Evolutionary conservation across 2,329 filamentous ascomycete genomes (phyloP).

Genomic region (Drechslerella stenobrocha): DNA sequence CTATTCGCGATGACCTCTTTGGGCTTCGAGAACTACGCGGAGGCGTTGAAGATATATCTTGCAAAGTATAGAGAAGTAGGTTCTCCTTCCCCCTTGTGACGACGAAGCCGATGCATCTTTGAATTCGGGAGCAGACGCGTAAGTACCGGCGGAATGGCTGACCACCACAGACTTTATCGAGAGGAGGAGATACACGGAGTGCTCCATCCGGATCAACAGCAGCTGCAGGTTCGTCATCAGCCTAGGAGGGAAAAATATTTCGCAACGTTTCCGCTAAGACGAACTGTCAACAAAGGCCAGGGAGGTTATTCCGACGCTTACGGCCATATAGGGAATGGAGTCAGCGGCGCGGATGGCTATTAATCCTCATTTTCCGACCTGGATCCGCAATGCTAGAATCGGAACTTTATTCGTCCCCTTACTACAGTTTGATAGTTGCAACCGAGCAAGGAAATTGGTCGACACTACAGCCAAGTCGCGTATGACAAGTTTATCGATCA

Average conservation of each 20-base stretch:
- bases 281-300: slow-evolving; percentile 45
- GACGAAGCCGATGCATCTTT: background rate
- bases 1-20: slow-evolving; percentile 98
- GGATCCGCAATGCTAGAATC: slow-evolving; percentile 11
- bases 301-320: slow-evolving; percentile 42
- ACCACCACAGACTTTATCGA: slow-evolving; percentile 43
- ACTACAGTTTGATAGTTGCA: slow-evolving; percentile 11
- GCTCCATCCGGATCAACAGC: slow-evolving; percentile 49
- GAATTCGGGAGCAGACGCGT: background rate
- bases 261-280: slow-evolving; percentile 42
- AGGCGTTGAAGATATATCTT: slow-evolving; percentile 96
- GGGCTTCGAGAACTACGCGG: slow-evolving; percentile 97
- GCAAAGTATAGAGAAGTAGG: slow-evolving; percentile 97
- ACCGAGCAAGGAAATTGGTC: slow-evolving; percentile 30
- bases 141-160: slow-evolving; percentile 28
- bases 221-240: slow-evolving; percentile 49
- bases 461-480: background rate
- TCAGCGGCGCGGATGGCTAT: slow-evolving; percentile 47
- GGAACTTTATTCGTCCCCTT: slow-evolving; percentile 12
- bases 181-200: slow-evolving; percentile 46
- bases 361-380: slow-evolving; percentile 27
- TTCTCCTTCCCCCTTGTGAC: slow-evolving; percentile 51
- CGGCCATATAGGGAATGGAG: slow-evolving; percentile 48
- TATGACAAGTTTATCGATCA: background rate
- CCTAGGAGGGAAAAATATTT: slow-evolving; percentile 35